A percentile compares a stretch with the other conserved stretches of the same genome.
Conservation (phyloP, 2,329 filamentous ascomycete species). For the Blastomyces parvus region DNA sequence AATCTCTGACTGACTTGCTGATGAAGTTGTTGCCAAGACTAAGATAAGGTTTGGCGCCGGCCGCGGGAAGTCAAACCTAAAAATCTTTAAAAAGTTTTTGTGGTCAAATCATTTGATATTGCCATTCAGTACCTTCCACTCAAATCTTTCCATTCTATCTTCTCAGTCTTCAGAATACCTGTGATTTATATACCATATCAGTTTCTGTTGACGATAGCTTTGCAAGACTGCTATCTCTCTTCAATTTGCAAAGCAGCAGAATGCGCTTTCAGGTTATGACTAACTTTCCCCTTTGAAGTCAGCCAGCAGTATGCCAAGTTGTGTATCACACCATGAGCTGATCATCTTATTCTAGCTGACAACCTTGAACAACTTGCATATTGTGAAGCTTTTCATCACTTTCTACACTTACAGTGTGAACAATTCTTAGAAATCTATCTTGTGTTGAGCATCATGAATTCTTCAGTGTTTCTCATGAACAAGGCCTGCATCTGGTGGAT, state of each 20-base stretch:
- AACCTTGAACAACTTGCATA: too few species aligned
- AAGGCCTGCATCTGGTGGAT: constrained; percentile 17
- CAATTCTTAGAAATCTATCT: constrained; percentile 24
- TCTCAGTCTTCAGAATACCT: too few species aligned
- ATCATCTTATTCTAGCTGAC: constrained; percentile 23
- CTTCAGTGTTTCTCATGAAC: constrained; percentile 24
- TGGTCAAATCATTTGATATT: too few species aligned
- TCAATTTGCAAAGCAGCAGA: neutral
- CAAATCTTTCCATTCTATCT: too few species aligned
- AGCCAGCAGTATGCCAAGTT: constrained; percentile 19
- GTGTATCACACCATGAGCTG: constrained; percentile 17
- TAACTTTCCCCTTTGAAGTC: constrained; percentile 23
- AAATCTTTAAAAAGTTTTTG: too few species aligned
- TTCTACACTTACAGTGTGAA: constrained; percentile 20
- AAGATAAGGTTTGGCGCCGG: too few species aligned
- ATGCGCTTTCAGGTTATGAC: constrained; percentile 21
- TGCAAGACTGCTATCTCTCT: neutral
- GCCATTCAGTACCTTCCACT: too few species aligned
- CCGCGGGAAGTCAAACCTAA: too few species aligned
- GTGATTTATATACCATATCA: neutral
- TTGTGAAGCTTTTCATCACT: constrained; percentile 18
- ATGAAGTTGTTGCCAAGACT: too few species aligned
- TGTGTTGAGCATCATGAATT: constrained; percentile 32
- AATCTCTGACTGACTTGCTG: too few species aligned
- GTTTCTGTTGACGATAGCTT: constrained; percentile 20